Base-by-base conservation (phyloP, 2,329 filamentous ascomycete species). In the Penicillium thymicola region DNA sequence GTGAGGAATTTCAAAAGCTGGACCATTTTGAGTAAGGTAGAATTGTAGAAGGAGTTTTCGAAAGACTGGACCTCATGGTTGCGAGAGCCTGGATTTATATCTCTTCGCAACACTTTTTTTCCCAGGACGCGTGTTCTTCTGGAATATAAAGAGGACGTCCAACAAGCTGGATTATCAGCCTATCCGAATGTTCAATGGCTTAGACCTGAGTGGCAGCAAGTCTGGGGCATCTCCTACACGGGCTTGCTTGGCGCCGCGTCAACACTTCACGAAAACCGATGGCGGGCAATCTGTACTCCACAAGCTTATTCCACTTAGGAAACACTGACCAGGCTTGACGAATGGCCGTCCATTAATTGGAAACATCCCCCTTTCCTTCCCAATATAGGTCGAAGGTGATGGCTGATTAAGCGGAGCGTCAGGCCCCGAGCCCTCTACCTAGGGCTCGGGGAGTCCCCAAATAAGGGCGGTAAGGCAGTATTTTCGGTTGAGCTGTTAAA, bases 1-100 rank as follows among this genome's bases (percentile, higher is more conserved):
- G 67, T 59, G 21, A 75, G 61, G 38, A 72, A 44, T 42, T 70
- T 68, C 42, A 65, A 65, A 40, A 72, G 21, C 23, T 61, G 58
- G 27, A 64, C 58, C 61, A 65, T 65, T 23, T 9, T 59, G 43
- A 28, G 18, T 38, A n/a, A 40, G 37, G 11, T 5, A 32, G 10
- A 34, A 32, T 25, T 16, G 21, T 21, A 10, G 13, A 9, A 18
- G 5, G 16, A 11, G 8, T 16, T 30, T 23, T n/a, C 21, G 13
- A 2, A 14, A 0, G 25, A 25, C 10, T 28, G 6, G 21, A 48
- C 14, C 2, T 23, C 38, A 13, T 18, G 8, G 21, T 16, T 11
- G 23, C 9, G 13, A 32, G 6, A 16, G 25, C 18, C 18, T 36
- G 8, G 7, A n/a, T 58, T 54, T 58, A 55, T 58, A 58, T 21